Evolutionary conservation across 1,139 yeast species (phyloP).

Genomic region (Pneumocystis murina): DNA sequence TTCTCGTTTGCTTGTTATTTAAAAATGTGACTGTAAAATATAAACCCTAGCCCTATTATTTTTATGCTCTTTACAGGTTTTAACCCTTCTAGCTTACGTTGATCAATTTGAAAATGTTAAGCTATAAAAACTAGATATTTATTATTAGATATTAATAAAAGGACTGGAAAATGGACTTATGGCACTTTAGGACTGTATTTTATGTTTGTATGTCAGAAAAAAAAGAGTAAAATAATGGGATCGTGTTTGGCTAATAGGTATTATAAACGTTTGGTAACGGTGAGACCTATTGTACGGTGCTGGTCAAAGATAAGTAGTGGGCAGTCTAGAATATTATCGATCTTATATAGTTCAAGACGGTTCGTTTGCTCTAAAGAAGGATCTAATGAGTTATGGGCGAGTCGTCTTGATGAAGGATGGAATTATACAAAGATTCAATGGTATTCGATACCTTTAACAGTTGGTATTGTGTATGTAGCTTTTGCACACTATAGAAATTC

Average conservation of each 20-base stretch:
- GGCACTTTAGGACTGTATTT: not conserved
- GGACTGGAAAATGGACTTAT: not conserved
- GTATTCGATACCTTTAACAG: conserved; percentile 11
- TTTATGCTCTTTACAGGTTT: no score
- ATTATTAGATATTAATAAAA: no score
- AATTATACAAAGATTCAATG: conserved; percentile 7
- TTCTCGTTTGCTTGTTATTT: no score
- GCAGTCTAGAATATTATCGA: not conserved
- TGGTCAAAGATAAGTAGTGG: not conserved
- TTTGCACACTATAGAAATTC: conserved; percentile 3
- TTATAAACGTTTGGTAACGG: not conserved
- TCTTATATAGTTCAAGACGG: not conserved
- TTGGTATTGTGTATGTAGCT: conserved; percentile 12
- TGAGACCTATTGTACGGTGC: not conserved
- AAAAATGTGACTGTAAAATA: no score
- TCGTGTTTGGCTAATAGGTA: not conserved
- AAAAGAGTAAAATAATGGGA: not conserved
- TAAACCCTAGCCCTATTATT: no score
- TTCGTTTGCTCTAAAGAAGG: not conserved
- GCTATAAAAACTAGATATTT: no score
- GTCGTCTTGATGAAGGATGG: conserved; percentile 1
- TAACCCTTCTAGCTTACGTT: not conserved
- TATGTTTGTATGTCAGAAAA: not conserved
- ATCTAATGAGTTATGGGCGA: not conserved
- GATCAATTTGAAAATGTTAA: not conserved